phyloP scores from a whole-genome alignment of 768 basidiomycete genomes.

The Xerocomus potaroensis region DNA sequence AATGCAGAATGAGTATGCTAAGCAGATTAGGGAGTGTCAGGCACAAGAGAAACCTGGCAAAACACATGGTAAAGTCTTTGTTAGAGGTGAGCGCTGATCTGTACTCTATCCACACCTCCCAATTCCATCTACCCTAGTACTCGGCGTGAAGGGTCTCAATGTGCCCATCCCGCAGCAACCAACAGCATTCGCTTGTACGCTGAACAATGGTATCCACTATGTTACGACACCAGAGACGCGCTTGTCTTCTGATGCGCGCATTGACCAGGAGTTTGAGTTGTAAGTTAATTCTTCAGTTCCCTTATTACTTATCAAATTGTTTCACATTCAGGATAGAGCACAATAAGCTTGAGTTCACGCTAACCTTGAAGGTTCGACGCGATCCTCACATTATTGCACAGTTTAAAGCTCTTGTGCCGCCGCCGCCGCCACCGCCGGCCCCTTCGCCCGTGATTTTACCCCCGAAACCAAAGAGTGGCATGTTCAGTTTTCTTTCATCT shows the following conservation, averaged over 20 bases:
- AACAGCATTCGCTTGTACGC: constrained; percentile 75
- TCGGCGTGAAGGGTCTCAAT: constrained; percentile 66
- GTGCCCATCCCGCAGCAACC: constrained; percentile 76
- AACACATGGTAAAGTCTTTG: constrained; percentile 89
- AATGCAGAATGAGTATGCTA: constrained; percentile 87
- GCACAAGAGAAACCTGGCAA: constrained; percentile 75
- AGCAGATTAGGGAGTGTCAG: constrained; percentile 80
- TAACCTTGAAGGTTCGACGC: constrained; percentile 81
- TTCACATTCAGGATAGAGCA: constrained; percentile 68
- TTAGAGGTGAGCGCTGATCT: constrained; percentile 58
- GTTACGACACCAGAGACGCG: constrained; percentile 82
- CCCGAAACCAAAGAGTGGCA: constrained; percentile 55
- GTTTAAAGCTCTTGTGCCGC: constrained; percentile 58
- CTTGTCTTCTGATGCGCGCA: constrained; percentile 53
- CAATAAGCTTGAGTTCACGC: constrained; percentile 91
- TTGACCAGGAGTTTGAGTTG: constrained; percentile 92
- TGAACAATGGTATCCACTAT: constrained; percentile 96
- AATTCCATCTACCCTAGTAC: constrained; percentile 43
- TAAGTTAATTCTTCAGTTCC: constrained; percentile 35
- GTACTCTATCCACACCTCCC: not conserved
- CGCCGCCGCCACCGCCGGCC: constrained; percentile 43
- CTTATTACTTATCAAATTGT: not conserved
- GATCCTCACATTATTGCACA: constrained; percentile 83
- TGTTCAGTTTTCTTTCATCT: constrained; percentile 72
- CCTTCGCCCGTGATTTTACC: constrained; percentile 42